A percentile compares a stretch with the other conserved stretches of the same genome.
Conservation (phyloP, 2,329 filamentous ascomycete species). For the Trichoderma breve region DNA sequence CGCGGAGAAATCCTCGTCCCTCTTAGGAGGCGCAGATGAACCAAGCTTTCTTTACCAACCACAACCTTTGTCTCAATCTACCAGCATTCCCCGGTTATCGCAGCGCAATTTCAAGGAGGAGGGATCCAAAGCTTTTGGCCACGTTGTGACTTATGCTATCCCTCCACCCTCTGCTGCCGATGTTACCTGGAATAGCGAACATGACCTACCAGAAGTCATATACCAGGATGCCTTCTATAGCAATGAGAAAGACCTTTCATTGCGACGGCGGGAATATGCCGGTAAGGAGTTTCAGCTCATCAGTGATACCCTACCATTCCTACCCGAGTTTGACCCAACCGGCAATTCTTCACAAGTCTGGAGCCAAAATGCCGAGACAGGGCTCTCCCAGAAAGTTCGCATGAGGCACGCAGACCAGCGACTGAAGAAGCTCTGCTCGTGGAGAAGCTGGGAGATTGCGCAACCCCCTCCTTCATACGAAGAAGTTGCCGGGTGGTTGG, state of each 20-base stretch:
- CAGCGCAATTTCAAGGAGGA: neutral
- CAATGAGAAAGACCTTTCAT: conserved; percentile 77
- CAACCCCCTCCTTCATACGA: conserved; percentile 64
- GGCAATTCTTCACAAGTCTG: conserved; percentile 33
- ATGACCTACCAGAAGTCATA: conserved; percentile 60
- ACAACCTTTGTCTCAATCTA: neutral
- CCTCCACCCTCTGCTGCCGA: conserved; percentile 30
- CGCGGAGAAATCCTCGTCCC: neutral
- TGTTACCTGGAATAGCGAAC: conserved; percentile 26
- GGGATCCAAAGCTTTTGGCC: neutral
- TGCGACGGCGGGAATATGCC: conserved; percentile 75
- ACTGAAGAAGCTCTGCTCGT: conserved; percentile 52
- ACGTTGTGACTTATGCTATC: conserved; percentile 27
- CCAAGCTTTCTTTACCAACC: neutral
- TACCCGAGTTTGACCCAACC: conserved; percentile 72
- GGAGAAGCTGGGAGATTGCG: conserved; percentile 71
- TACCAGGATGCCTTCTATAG: conserved; percentile 88
- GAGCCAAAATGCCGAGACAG: neutral
- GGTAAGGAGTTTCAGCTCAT: conserved; percentile 79
- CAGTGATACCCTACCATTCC: conserved; percentile 72
- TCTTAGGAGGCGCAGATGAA: neutral
- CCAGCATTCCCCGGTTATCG: neutral
- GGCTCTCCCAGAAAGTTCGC: conserved; percentile 46
- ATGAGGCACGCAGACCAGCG: conserved; percentile 51
- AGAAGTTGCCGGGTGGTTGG: conserved; percentile 68